Evolutionary conservation across 2,329 filamentous ascomycete species (phyloP).

Genomic region (Phaeosphaeriaceae sp.): DNA sequence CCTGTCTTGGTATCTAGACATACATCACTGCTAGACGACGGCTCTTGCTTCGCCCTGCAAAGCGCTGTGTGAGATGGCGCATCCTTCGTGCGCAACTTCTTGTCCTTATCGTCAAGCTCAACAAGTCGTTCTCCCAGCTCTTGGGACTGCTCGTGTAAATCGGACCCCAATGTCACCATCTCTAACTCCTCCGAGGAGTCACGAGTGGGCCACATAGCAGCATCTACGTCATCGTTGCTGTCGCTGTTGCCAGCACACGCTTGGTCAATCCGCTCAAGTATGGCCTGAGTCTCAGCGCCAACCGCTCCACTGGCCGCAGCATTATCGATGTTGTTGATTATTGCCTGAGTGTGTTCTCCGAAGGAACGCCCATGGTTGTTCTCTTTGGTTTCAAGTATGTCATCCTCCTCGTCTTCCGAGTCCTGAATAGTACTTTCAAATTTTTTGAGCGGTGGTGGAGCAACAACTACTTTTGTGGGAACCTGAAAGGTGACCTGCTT

Average conservation of each 20-base stretch:
- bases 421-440: constrained; percentile 42
- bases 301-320: constrained; percentile 9
- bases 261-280: constrained; percentile 33
- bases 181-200: constrained; percentile 17
- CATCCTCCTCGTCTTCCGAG: constrained; percentile 42
- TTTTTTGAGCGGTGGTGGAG: constrained; percentile 25
- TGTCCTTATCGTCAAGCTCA: background rate
- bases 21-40: background rate
- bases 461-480: constrained; percentile 11
- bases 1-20: background rate
- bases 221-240: constrained; percentile 8
- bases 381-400: constrained; percentile 27
- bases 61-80: constrained; percentile 5
- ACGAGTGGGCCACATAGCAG: background rate
- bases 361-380: constrained; percentile 1
- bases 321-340: background rate
- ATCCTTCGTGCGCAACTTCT: background rate
- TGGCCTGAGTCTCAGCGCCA: constrained; percentile 34
- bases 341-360: constrained; percentile 10
- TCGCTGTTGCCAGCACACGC: constrained; percentile 27
- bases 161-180: background rate
- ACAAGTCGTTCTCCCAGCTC: constrained; percentile 24
- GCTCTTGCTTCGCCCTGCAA: constrained; percentile 12
- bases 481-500: constrained; percentile 39
- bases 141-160: constrained; percentile 16